Percentiles rank a stretch among this genome's conserved stretches.
These are phyloP conservation scores for Moricandia arvensis DNA, from an alignment of 345 rosid genomes.

Conservation along the genomic window DNA sequence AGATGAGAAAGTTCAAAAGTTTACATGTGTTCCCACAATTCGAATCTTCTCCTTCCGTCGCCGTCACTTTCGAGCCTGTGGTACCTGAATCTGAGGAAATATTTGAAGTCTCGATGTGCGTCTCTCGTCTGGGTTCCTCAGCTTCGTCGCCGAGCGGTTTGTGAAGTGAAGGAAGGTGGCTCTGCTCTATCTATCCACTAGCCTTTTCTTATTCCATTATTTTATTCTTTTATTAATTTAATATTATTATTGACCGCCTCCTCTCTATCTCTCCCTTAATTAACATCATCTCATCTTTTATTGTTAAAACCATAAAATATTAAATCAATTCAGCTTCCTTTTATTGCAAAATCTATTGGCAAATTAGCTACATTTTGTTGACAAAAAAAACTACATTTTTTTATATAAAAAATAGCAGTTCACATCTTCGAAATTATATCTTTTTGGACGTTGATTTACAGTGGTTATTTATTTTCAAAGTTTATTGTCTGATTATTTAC, in stretches of 20 bases:
- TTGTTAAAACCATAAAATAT: neutral
- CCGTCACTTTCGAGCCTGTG: slow-evolving; percentile 3
- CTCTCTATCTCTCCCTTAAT: neutral
- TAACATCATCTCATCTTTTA: neutral
- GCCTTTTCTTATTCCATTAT: slow-evolving; percentile 26
- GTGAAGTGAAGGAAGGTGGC: slow-evolving; percentile 44
- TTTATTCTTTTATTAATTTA: neutral
- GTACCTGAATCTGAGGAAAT: slow-evolving; percentile 14
- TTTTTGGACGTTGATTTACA: neutral
- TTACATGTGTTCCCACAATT: slow-evolving; percentile 29
- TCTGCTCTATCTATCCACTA: slow-evolving; percentile 41
- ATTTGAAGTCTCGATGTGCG: neutral
- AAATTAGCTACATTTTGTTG: too few relatives aligned
- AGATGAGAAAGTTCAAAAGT: neutral
- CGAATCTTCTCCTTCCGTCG: slow-evolving; percentile 21
- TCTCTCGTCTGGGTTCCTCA: slow-evolving; percentile 17
- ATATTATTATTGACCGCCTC: slow-evolving; percentile 24
- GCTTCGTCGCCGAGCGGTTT: slow-evolving; percentile 43
- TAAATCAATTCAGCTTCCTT: slow-evolving; percentile 1
- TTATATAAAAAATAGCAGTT: neutral
- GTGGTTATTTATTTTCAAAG: neutral
- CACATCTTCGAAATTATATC: neutral
- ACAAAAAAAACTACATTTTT: too few relatives aligned
- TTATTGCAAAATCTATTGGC: neutral
- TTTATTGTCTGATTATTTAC: neutral